Evolutionary conservation across 139 green algal genomes (phyloP), one percentile per base, ranked within the genome.

Genomic region (Picochlorum costavermella): DNA sequence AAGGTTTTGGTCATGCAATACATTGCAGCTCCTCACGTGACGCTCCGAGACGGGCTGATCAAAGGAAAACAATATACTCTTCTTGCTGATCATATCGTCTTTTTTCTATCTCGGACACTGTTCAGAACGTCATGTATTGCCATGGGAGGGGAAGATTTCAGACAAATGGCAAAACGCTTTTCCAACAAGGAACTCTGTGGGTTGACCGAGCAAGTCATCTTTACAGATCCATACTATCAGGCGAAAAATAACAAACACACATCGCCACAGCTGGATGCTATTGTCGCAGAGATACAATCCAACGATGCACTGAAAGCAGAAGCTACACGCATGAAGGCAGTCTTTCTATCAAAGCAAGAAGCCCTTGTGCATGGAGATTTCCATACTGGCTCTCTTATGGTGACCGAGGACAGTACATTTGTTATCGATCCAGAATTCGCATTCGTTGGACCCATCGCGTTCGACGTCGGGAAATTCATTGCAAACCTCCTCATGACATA

Each of bases 351-450:
- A 60, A 64, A 69, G 2, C 53, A 67, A 3, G 71, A 98, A 76
- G 92, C 92, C 12, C 77, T 99, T 58, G 59, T 99, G 56, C 93
- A 98, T 61, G 93, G 87, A 2, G 93, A 99, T 77, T 73, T 99
- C 50, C 93, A 99, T 86, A 99, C 93, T 1, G 91, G 91, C 17
- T 90, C 77, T 60, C 69, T 97, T 53, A 97, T 98, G 92, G 83
- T 84, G 37, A 91, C 83, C 61, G 57, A 71, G 20, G 55, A 67
- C 11, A 74, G 68, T 33, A 75, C 63, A n/a, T 81, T 65, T 25
- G 72, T 88, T 16, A 96, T 97, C 50, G 91, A 97, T 75, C 80
- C 88, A 3, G 93, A 99, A 86, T 99, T 99, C 84, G 90, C 88
- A 2, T 95, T 88, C 75, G 87, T 87, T 56, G 93, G 93, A 0